Evolutionary conservation across 2,329 filamentous ascomycete genomes (phyloP).

Genomic region (Trichophyton benhamiae): DNA sequence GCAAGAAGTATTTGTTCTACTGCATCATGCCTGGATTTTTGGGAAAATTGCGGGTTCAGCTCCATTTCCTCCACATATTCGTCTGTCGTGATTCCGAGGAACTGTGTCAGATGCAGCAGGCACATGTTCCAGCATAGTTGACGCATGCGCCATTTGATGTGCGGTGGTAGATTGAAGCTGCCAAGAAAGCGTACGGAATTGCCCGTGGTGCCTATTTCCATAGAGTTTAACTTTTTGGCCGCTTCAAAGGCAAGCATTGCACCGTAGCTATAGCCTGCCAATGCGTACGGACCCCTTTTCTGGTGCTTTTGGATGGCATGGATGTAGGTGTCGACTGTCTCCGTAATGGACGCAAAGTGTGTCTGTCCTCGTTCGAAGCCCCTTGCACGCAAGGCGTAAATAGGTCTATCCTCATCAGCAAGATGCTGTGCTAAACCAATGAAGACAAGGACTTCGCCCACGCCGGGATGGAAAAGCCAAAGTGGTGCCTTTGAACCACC

Average conservation of each 20-base stretch:
- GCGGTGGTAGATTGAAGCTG: slow-evolving; percentile 38
- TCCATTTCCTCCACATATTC: slow-evolving; percentile 15
- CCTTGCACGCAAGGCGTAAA: slow-evolving; percentile 37
- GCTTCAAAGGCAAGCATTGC: slow-evolving; percentile 41
- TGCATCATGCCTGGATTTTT: background rate
- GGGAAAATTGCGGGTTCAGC: background rate
- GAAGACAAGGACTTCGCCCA: slow-evolving; percentile 31
- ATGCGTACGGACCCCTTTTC: slow-evolving; percentile 39
- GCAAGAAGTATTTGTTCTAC: slow-evolving; percentile 4
- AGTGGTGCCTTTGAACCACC: slow-evolving; percentile 20
- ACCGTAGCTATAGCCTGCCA: slow-evolving; percentile 43
- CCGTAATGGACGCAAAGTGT: slow-evolving; percentile 28
- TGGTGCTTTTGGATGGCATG: slow-evolving; percentile 32
- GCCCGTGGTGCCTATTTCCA: slow-evolving; percentile 2
- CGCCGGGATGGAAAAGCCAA: slow-evolving; percentile 29
- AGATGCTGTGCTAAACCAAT: slow-evolving; percentile 24
- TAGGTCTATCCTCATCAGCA: slow-evolving; percentile 25
- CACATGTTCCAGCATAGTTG: slow-evolving; percentile 29
- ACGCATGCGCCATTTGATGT: slow-evolving; percentile 35
- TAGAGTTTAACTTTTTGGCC: slow-evolving; percentile 31
- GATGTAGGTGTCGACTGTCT: slow-evolving; percentile 33
- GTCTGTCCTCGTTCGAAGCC: slow-evolving; percentile 32
- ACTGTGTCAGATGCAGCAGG: slow-evolving; percentile 31
- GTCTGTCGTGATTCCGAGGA: slow-evolving; percentile 31
- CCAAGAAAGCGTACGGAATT: slow-evolving; percentile 35